phyloP scores from a whole-genome alignment of 495 filamentous ascomycete genomes.

The Penicillium subrubescens region DNA sequence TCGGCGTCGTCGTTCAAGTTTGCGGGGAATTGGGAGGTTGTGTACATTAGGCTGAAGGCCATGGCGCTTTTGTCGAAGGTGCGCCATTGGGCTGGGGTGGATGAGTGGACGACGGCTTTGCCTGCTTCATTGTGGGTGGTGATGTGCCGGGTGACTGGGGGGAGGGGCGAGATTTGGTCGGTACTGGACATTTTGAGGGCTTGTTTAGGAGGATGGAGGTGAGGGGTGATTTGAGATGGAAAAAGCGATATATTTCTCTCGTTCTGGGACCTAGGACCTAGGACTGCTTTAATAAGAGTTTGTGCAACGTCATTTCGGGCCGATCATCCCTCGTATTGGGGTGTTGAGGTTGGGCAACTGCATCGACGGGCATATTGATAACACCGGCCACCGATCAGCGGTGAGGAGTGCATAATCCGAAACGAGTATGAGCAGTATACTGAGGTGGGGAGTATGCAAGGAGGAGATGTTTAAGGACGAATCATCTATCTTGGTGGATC shows the following conservation, averaged over 20 bases:
- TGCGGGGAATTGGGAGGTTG: conserved; percentile 58
- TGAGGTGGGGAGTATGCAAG: neutral
- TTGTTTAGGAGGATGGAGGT: no score
- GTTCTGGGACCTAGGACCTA: neutral
- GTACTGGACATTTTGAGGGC: conserved; percentile 15
- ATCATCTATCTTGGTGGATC: no score
- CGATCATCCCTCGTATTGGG: neutral
- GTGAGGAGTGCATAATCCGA: neutral
- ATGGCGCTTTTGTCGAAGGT: conserved; percentile 24
- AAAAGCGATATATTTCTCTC: neutral
- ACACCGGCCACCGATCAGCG: neutral
- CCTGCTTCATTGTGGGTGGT: conserved; percentile 41
- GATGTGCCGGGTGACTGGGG: conserved; percentile 39
- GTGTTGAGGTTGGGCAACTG: neutral
- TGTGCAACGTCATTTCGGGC: neutral
- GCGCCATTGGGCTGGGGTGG: conserved; percentile 20
- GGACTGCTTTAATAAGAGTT: neutral
- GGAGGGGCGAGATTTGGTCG: conserved; percentile 33
- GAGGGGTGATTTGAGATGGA: neutral
- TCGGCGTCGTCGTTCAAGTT: conserved; percentile 56
- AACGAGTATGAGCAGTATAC: neutral
- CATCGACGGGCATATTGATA: neutral
- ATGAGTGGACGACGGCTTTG: conserved; percentile 36
- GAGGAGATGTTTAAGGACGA: no score
- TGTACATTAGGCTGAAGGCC: conserved; percentile 44